Conservation (phyloP, 2,329 filamentous ascomycete genomes). For the Monosporascus ibericus region DNA sequence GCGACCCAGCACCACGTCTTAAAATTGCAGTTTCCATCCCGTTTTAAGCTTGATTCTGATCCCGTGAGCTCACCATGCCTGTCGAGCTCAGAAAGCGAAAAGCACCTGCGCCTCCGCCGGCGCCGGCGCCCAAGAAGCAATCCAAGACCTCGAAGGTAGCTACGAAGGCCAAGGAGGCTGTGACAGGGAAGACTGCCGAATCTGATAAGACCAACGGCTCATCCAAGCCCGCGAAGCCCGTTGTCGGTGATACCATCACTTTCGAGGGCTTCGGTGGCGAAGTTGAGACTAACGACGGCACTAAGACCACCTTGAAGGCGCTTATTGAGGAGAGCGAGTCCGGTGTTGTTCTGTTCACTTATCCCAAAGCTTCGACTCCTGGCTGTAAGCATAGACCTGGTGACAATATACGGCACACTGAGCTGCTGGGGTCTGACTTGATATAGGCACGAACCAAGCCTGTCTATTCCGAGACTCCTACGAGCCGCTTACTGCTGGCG, state of each 20-base stretch:
- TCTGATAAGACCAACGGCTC: constrained; percentile 25
- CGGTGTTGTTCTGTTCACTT: constrained; percentile 90
- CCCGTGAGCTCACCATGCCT: constrained; percentile 27
- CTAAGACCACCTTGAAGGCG: constrained; percentile 70
- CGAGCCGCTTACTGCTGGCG: constrained; percentile 65
- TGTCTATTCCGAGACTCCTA: constrained; percentile 91
- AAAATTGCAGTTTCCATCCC: constrained; percentile 2
- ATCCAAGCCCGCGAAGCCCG: constrained; percentile 35
- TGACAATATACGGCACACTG: neutral
- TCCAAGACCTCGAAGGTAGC: constrained; percentile 32
- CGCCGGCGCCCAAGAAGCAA: constrained; percentile 35
- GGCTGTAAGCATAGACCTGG: constrained; percentile 65
- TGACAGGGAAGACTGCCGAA: constrained; percentile 21
- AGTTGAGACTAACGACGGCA: constrained; percentile 79
- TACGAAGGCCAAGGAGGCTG: constrained; percentile 31
- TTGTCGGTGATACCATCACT: constrained; percentile 49
- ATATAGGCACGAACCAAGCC: constrained; percentile 79
- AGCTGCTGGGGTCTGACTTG: constrained; percentile 11
- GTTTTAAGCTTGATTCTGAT: constrained; percentile 4
- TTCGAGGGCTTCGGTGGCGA: constrained; percentile 61
- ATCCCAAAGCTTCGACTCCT: constrained; percentile 88
- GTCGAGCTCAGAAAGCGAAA: constrained; percentile 40
- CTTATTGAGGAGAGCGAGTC: constrained; percentile 77
- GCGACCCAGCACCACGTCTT: constrained; percentile 9
- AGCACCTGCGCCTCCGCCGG: constrained; percentile 32